These are phyloP conservation scores for Claviceps cyperi DNA, from an alignment of 2,329 filamentous ascomycete genomes.

Conservation along the genomic window DNA sequence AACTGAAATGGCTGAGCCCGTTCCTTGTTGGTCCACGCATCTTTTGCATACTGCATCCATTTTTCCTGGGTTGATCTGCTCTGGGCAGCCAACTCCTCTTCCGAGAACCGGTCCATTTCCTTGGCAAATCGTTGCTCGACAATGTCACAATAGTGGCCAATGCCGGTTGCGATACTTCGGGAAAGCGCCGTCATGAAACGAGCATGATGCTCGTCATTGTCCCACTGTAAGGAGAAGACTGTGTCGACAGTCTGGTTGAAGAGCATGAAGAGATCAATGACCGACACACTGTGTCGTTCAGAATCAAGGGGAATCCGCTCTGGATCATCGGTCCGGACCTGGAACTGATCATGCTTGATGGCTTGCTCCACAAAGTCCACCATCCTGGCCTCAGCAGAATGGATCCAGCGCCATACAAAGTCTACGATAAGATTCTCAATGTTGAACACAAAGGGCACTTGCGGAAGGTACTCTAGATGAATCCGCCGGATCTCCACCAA, in stretches of 20 bases:
- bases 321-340: slow-evolving; percentile 51
- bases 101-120: slow-evolving; percentile 87
- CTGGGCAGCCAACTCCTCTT: slow-evolving; percentile 68
- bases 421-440: slow-evolving; percentile 74
- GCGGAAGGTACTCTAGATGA: slow-evolving; percentile 60
- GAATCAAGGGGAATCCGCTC: slow-evolving; percentile 56
- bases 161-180: slow-evolving; percentile 67
- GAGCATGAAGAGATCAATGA: slow-evolving; percentile 84
- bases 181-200: slow-evolving; percentile 93
- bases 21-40: slow-evolving; percentile 82
- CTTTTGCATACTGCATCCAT: slow-evolving; percentile 84
- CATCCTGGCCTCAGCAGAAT: slow-evolving; percentile 64
- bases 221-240: slow-evolving; percentile 76
- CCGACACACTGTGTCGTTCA: slow-evolving; percentile 80
- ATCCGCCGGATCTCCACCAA: slow-evolving; percentile 73
- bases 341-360: slow-evolving; percentile 79
- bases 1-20: slow-evolving; percentile 96
- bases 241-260: slow-evolving; percentile 89
- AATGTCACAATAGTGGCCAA: slow-evolving; percentile 82
- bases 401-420: slow-evolving; percentile 95
- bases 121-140: slow-evolving; percentile 72
- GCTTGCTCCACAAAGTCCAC: slow-evolving; percentile 77
- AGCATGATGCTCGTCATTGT: slow-evolving; percentile 83
- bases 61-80: slow-evolving; percentile 78
- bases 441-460: slow-evolving; percentile 67